phyloP scores from a whole-genome alignment of 805 yeast genomes.

The Candida stauntonica region DNA sequence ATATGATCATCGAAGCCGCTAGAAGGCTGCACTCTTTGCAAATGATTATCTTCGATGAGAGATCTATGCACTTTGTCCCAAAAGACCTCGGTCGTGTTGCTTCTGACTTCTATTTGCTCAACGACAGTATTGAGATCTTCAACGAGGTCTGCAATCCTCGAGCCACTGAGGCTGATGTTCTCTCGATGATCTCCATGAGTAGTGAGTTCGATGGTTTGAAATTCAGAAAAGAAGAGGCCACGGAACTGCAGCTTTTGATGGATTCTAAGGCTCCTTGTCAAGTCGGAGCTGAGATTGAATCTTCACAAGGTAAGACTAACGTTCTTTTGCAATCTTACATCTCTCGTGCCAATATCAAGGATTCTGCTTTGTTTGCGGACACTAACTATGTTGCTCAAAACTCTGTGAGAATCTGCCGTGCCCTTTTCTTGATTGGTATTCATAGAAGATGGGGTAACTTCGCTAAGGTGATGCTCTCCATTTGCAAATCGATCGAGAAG shows the following conservation, averaged over 20 bases:
- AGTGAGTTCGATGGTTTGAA: constrained; percentile 90
- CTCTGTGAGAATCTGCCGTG: constrained; percentile 88
- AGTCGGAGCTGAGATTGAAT: constrained; percentile 68
- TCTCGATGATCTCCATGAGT: constrained; percentile 86
- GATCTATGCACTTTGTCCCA: constrained; percentile 69
- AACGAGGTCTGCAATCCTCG: constrained; percentile 77
- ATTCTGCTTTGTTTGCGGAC: constrained; percentile 82
- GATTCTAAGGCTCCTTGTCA: constrained; percentile 73
- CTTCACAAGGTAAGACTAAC: constrained; percentile 83
- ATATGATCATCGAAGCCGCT: constrained; percentile 77
- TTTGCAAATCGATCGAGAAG: constrained; percentile 83
- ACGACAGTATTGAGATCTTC: constrained; percentile 84
- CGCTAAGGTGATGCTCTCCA: constrained; percentile 65
- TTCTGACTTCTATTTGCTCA: constrained; percentile 84
- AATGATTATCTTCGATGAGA: constrained; percentile 90
- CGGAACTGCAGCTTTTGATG: constrained; percentile 60
- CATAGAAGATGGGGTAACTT: constrained; percentile 90
- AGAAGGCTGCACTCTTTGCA: constrained; percentile 78
- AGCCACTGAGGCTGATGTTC: constrained; percentile 88
- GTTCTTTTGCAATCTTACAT: constrained; percentile 83
- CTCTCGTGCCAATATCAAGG: constrained; percentile 66
- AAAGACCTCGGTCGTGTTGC: constrained; percentile 94
- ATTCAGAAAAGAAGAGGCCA: constrained; percentile 80
- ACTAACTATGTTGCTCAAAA: constrained; percentile 93
- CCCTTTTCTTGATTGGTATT: constrained; percentile 80